Percentiles rank a stretch among this genome's conserved stretches.
Conservation (phyloP, 441 rosid genomes). For the Gossypium davidsonii region DNA sequence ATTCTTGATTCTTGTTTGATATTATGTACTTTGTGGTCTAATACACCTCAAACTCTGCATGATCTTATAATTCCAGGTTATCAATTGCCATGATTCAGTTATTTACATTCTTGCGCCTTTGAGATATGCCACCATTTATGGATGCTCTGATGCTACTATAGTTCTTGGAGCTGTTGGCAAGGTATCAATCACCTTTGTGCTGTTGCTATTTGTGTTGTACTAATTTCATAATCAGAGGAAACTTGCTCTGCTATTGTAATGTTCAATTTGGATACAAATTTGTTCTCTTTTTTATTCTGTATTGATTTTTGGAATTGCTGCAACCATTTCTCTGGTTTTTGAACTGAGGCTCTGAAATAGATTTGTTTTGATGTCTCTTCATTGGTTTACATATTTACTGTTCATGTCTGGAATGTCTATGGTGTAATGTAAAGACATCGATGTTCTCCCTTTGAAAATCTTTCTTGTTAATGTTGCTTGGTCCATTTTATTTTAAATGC, state of each 20-base stretch:
- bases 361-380: slow-evolving; percentile 4
- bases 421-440: not conserved
- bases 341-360: not conserved
- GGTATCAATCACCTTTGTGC: slow-evolving; percentile 35
- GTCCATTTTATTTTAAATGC: not conserved
- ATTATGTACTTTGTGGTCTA: not conserved
- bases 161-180: slow-evolving; percentile 99
- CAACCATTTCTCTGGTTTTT: slow-evolving; percentile 3
- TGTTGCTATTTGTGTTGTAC: not conserved
- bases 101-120: slow-evolving; percentile 90
- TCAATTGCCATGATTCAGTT: slow-evolving; percentile 94
- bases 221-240: not conserved
- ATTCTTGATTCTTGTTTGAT: not conserved
- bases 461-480: not conserved
- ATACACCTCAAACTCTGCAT: not conserved
- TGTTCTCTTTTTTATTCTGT: not conserved
- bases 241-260: not conserved
- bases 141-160: slow-evolving; percentile 95
- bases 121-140: slow-evolving; percentile 85
- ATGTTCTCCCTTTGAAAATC: not conserved
- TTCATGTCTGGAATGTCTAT: not conserved
- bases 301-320: not conserved
- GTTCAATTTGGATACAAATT: not conserved
- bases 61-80: slow-evolving; percentile 46
- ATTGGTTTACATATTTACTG: not conserved